phyloP scores from a whole-genome alignment of 345 rosid species.

The Iberis pinnata region DNA sequence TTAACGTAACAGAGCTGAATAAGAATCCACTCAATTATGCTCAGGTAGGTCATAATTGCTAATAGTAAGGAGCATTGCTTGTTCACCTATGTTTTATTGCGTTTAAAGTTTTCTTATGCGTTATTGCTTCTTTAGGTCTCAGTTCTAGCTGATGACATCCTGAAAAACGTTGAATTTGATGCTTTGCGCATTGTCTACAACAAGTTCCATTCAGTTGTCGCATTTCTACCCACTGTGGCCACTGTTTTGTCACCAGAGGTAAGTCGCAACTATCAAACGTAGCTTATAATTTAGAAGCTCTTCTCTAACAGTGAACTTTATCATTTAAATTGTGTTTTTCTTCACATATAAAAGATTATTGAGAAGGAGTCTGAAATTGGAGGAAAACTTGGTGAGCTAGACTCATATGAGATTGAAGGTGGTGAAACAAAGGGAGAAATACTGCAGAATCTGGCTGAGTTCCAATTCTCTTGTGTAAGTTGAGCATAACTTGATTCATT shows the following conservation, averaged over 20 bases:
- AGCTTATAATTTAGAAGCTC: not conserved
- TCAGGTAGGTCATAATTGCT: constrained; percentile 44
- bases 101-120: not conserved
- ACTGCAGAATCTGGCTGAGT: constrained; percentile 86
- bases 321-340: not conserved
- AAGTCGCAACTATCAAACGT: constrained; percentile 17
- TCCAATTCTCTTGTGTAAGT: constrained; percentile 98
- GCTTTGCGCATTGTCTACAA: constrained; percentile 85
- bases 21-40: constrained; percentile 88
- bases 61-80: not conserved
- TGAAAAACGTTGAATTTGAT: constrained; percentile 86
- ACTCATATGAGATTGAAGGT: constrained; percentile 94
- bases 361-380: constrained; percentile 85
- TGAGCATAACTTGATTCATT: not conserved
- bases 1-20: constrained; percentile 67
- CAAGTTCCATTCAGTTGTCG: constrained; percentile 78
- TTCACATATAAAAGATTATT: constrained; percentile 42
- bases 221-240: constrained; percentile 68
- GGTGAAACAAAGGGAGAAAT: constrained; percentile 88
- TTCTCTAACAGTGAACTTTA: constrained; percentile 1
- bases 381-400: constrained; percentile 85
- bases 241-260: constrained; percentile 91
- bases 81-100: not conserved
- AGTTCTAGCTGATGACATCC: constrained; percentile 90
- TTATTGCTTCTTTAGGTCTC: constrained; percentile 55